phyloP scores from a whole-genome alignment of 1,284 basidiomycete genomes.

The Trametes pubescens region DNA sequence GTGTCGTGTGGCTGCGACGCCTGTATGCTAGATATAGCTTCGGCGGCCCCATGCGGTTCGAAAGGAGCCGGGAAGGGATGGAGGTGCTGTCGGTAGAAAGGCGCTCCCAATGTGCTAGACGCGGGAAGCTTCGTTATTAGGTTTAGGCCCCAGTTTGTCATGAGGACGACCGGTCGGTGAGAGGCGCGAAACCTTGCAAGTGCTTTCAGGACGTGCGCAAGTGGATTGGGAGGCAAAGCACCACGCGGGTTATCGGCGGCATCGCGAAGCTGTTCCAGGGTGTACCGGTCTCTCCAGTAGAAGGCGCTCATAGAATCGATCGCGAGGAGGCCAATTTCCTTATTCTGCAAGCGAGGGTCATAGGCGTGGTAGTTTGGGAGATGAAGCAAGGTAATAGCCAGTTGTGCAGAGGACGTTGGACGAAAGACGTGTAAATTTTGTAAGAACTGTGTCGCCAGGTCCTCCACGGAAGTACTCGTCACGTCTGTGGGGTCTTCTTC shows the following conservation, averaged over 20 bases:
- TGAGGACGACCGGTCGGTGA: conserved; percentile 60
- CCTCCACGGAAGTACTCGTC: conserved; percentile 16
- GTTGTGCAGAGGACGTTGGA: conserved; percentile 69
- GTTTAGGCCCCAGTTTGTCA: conserved; percentile 73
- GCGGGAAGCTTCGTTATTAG: conserved; percentile 36
- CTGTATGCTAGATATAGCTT: conserved; percentile 16
- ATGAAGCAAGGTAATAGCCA: conserved; percentile 69
- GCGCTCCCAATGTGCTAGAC: conserved; percentile 36
- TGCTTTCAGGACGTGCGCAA: conserved; percentile 56
- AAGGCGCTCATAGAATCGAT: conserved; percentile 81
- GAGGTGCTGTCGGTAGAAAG: conserved; percentile 62
- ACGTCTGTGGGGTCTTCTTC: conserved; percentile 5
- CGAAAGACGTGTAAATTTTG: conserved; percentile 69
- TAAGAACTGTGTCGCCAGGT: conserved; percentile 54
- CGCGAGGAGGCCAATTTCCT: conserved; percentile 67
- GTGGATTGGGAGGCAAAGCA: conserved; percentile 41
- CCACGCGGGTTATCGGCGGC: conserved; percentile 26
- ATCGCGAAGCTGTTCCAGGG: conserved; percentile 59
- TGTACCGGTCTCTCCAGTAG: conserved; percentile 79
- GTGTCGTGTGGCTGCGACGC: conserved; percentile 13
- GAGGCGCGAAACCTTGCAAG: conserved; percentile 59
- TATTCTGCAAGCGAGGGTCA: conserved; percentile 50
- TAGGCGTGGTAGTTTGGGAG: conserved; percentile 64
- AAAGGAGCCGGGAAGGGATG: conserved; percentile 53
- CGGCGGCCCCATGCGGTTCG: conserved; percentile 34